phyloP scores from a whole-genome alignment of 2,329 filamentous ascomycete genomes.

The Fusarium nematophilum region DNA sequence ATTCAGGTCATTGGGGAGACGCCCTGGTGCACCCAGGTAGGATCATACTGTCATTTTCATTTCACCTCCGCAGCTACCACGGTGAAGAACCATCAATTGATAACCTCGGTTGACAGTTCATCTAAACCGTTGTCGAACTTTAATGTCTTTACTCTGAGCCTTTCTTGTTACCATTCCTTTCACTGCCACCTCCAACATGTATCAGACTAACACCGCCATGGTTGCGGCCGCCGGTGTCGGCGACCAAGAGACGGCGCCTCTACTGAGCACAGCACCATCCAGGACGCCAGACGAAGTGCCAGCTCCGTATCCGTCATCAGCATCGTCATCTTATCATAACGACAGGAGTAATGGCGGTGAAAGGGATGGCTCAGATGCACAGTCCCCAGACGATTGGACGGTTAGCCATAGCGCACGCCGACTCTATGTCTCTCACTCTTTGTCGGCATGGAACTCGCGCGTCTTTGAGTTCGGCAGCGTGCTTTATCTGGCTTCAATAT shows the following conservation, averaged over 20 bases:
- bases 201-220: slow-evolving; percentile 17
- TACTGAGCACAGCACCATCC: slow-evolving; percentile 14
- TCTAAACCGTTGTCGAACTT: neutral
- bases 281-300: neutral
- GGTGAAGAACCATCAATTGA: too few species aligned
- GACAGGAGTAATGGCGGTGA: neutral
- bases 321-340: neutral
- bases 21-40: too few species aligned
- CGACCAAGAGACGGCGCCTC: slow-evolving; percentile 23
- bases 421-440: slow-evolving; percentile 69
- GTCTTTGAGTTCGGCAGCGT: slow-evolving; percentile 73
- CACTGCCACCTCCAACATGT: neutral
- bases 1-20: slow-evolving; percentile 8
- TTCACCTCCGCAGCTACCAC: too few species aligned
- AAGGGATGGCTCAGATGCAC: neutral
- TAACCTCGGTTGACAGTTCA: too few species aligned
- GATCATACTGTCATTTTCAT: too few species aligned
- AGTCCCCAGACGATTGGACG: slow-evolving; percentile 13
- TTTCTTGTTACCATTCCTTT: too few species aligned
- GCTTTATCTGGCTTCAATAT: slow-evolving; percentile 67
- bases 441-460: slow-evolving; percentile 74
- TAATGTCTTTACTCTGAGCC: slow-evolving; percentile 2
- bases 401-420: slow-evolving; percentile 39
- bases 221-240: slow-evolving; percentile 19
- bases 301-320: neutral